These are phyloP conservation scores for Paxillus rubicundulus DNA, from an alignment of 768 basidiomycete genomes.

Conservation along the genomic window DNA sequence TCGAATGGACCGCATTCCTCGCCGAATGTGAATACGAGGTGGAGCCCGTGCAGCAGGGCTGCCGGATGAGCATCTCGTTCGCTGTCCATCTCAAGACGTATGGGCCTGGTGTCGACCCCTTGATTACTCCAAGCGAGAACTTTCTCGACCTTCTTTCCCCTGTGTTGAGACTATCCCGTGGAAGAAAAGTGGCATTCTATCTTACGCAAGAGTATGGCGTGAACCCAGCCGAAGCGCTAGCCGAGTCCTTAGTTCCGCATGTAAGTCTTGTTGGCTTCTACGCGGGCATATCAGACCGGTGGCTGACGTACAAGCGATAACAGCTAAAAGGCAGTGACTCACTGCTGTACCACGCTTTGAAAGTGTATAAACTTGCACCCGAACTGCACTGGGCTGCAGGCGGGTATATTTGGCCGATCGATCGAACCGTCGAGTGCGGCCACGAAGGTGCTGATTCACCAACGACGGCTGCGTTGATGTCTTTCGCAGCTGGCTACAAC, in stretches of 20 bases:
- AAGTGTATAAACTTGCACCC: conserved; percentile 69
- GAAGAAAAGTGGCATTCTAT: conserved; percentile 71
- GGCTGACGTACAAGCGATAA: neutral
- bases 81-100: conserved; percentile 68
- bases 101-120: conserved; percentile 59
- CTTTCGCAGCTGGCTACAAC: conserved; percentile 20
- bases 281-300: neutral
- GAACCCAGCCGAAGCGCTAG: conserved; percentile 66
- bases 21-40: conserved; percentile 75
- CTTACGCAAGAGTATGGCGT: conserved; percentile 65
- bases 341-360: conserved; percentile 71
- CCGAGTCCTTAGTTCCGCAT: conserved; percentile 66
- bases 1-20: conserved; percentile 79
- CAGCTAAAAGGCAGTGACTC: conserved; percentile 80
- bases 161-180: conserved; percentile 68
- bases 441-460: conserved; percentile 39
- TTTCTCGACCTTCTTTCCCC: conserved; percentile 73
- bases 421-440: conserved; percentile 63
- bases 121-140: conserved; percentile 70
- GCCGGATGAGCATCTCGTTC: conserved; percentile 67
- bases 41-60: conserved; percentile 68
- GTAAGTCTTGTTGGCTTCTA: conserved; percentile 41
- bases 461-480: conserved; percentile 20
- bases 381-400: conserved; percentile 82
- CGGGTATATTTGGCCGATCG: conserved; percentile 77